A percentile compares a stretch with the other conserved stretches of the same genome.
Evolutionary conservation across 2,329 filamentous ascomycete genomes (phyloP).

Genomic region (Ophiognomonia clavigignenti-juglandacearum): DNA sequence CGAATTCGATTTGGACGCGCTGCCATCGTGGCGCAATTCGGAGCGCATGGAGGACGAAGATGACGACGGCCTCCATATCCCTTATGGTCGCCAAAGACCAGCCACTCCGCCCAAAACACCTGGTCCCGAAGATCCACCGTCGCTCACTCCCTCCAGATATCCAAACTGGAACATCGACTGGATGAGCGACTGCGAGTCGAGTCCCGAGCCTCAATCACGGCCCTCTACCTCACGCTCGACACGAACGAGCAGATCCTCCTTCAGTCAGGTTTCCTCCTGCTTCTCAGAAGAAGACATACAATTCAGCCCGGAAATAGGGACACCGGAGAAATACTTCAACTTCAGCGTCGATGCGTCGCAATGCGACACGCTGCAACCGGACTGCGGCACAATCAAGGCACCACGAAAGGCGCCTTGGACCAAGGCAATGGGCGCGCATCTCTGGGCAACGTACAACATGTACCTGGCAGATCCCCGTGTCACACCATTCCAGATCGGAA

Average conservation of each 20-base stretch:
- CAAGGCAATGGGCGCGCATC: slow-evolving; percentile 58
- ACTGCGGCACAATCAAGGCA: slow-evolving; percentile 18
- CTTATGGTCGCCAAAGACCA: slow-evolving; percentile 31
- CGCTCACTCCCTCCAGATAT: slow-evolving; percentile 41
- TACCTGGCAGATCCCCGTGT: slow-evolving; percentile 65
- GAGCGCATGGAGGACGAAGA: slow-evolving; percentile 25
- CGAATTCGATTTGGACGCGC: slow-evolving; percentile 9
- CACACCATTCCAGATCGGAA: slow-evolving; percentile 60
- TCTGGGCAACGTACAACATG: slow-evolving; percentile 61
- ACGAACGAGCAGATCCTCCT: slow-evolving; percentile 52
- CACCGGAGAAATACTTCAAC: slow-evolving; percentile 24
- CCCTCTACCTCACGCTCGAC: slow-evolving; percentile 57
- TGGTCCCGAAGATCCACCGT: slow-evolving; percentile 39
- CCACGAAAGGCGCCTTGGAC: slow-evolving; percentile 56
- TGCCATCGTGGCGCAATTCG: slow-evolving; percentile 34
- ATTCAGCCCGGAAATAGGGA: slow-evolving; percentile 44
- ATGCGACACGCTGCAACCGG: slow-evolving; percentile 3
- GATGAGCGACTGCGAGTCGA: slow-evolving; percentile 54
- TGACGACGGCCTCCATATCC: slow-evolving; percentile 20
- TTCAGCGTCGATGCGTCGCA: slow-evolving; percentile 3
- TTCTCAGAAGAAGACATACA: slow-evolving; percentile 53
- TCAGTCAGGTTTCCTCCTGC: slow-evolving; percentile 48
- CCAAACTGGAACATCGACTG: slow-evolving; percentile 58
- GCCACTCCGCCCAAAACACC: slow-evolving; percentile 58
- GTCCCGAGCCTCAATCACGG: slow-evolving; percentile 53